Evolutionary conservation across 2,329 filamentous ascomycete genomes (phyloP).

Genomic region (Pestalotiopsis sp.): DNA sequence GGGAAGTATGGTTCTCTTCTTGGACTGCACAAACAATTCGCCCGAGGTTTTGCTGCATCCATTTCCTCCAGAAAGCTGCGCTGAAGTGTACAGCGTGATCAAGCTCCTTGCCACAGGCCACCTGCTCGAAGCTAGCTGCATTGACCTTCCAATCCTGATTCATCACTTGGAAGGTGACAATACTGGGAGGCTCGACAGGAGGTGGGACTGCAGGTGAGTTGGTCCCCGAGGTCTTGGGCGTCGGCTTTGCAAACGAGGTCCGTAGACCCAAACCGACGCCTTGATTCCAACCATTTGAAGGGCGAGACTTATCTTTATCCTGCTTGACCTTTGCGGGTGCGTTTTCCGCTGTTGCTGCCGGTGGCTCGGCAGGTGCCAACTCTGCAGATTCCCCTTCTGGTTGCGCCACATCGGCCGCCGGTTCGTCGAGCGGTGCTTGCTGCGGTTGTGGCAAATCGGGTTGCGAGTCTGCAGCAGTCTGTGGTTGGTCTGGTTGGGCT

Average conservation of each 20-base stretch:
- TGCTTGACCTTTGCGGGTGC: not conserved
- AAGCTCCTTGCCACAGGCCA: not conserved
- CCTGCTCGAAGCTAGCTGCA: conserved; percentile 9
- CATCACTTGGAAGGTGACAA: not conserved
- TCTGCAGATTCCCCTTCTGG: not conserved
- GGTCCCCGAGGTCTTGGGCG: not conserved
- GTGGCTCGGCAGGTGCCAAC: not conserved
- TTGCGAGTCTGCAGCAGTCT: not conserved
- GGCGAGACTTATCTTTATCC: not conserved
- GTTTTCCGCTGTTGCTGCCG: not conserved
- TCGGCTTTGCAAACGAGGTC: conserved; percentile 26
- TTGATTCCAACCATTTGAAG: conserved; percentile 28
- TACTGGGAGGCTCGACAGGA: too few relatives aligned
- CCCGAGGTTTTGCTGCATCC: not conserved
- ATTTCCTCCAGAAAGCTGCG: not conserved
- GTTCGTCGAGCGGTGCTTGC: not conserved
- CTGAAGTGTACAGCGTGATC: not conserved
- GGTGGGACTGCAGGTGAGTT: not conserved
- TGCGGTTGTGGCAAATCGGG: not conserved
- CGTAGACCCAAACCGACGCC: conserved; percentile 27
- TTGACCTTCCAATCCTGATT: conserved; percentile 6
- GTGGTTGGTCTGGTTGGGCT: not conserved
- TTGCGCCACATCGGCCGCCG: not conserved
- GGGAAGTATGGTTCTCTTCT: not conserved
- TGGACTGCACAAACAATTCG: not conserved